Evolutionary conservation across 495 filamentous ascomycete species (phyloP).

Genomic region (Aspergillus avenaceus): DNA sequence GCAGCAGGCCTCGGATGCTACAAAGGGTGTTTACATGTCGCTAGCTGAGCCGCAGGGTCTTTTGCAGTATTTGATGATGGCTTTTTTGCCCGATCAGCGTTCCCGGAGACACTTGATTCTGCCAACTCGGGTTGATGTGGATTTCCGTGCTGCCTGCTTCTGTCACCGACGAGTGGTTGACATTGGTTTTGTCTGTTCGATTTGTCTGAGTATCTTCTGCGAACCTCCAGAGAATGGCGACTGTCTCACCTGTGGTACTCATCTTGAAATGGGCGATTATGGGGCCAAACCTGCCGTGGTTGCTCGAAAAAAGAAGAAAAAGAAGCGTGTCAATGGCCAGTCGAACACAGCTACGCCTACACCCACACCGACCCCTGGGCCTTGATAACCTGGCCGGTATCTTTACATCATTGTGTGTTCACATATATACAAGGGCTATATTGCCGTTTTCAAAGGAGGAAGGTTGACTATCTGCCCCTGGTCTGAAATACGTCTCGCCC

Average conservation of each 20-base stretch:
- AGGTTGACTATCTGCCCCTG: not conserved
- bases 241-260: constrained; percentile 89
- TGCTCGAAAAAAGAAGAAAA: constrained; percentile 69
- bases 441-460: no score
- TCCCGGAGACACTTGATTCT: constrained; percentile 62
- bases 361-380: constrained; percentile 39
- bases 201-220: constrained; percentile 86
- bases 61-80: constrained; percentile 92
- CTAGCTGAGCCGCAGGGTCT: constrained; percentile 62
- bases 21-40: constrained; percentile 79
- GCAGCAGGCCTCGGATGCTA: constrained; percentile 90
- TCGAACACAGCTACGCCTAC: constrained; percentile 39
- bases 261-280: constrained; percentile 70
- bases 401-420: no score
- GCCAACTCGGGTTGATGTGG: constrained; percentile 81
- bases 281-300: constrained; percentile 73
- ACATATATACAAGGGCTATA: not conserved
- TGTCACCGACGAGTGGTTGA: constrained; percentile 90
- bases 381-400: constrained; percentile 18
- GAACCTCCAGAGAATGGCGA: constrained; percentile 59
- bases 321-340: constrained; percentile 46
- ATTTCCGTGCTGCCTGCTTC: constrained; percentile 96
- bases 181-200: constrained; percentile 89
- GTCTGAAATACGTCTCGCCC: not conserved
- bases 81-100: constrained; percentile 74